Evolutionary conservation across 805 yeast genomes (phyloP).

Genomic region (Kluyveromyces nonfermentans): DNA sequence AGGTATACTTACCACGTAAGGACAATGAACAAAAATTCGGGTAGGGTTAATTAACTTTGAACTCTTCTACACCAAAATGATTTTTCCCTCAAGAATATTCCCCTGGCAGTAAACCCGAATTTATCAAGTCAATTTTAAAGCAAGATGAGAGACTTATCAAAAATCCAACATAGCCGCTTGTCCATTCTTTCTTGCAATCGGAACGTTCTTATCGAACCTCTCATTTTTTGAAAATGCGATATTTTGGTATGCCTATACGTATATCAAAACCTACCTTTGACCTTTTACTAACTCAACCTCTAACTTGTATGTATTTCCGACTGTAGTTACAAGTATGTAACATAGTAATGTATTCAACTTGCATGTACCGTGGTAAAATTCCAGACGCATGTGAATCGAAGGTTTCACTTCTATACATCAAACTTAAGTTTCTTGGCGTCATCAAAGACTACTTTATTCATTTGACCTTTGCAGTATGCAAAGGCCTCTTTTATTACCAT

Average conservation of each 20-base stretch:
- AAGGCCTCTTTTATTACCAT: too few relatives aligned
- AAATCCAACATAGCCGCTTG: constrained; percentile 31
- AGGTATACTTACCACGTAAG: constrained; percentile 36
- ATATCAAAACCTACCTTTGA: constrained; percentile 27
- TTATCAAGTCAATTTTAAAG: constrained; percentile 30
- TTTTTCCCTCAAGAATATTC: constrained; percentile 13
- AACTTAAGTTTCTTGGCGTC: constrained; percentile 9
- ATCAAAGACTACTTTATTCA: too few relatives aligned
- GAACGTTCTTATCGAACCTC: constrained; percentile 15
- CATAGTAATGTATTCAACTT: constrained; percentile 36
- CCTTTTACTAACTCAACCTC: constrained; percentile 4
- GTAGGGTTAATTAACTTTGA: constrained; percentile 22
- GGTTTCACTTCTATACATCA: constrained; percentile 10
- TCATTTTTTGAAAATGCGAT: constrained; percentile 30
- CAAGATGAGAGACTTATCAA: constrained; percentile 36
- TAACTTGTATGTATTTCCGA: constrained; percentile 19
- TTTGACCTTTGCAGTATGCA: too few relatives aligned
- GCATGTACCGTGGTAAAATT: constrained; percentile 25
- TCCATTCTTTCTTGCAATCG: constrained; percentile 28
- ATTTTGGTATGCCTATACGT: constrained; percentile 30
- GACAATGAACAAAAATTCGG: constrained; percentile 25
- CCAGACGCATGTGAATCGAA: constrained; percentile 17
- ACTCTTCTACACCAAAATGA: constrained; percentile 25
- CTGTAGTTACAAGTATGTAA: constrained; percentile 29
- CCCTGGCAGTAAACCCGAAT: constrained; percentile 26